Evolutionary conservation across 2,329 filamentous ascomycete species (phyloP), one percentile per base, ranked within the genome.

Genomic region (Pseudogymnoascus sp.): DNA sequence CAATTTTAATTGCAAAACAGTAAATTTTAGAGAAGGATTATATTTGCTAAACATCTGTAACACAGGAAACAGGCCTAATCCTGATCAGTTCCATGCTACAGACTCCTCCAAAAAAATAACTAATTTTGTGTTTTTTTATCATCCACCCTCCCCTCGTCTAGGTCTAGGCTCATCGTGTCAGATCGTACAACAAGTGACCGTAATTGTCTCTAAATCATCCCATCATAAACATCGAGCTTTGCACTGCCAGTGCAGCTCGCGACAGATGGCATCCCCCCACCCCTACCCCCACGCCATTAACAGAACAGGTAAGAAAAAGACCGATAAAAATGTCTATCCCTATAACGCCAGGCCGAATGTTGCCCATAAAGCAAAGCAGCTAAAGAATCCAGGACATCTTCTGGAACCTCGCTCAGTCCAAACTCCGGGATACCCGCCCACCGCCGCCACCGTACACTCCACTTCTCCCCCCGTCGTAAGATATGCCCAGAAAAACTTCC

Each of bases 151-250:
- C 65, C 61, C 65, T 61, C 61, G 60, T 63, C 58, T 57, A 62
- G 68, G 69, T 66, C 67, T 65, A 62, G 34, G 67, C 63, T 61
- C 60, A 57, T 60, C 62, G 63, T 62, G 57, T 67, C 65, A 18
- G n/a, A 66, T 30, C 62, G 65, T 67, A 64, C 62, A 61, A 65
- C 37, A 59, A 66, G 64, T 66, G 61, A 67, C 64, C 66, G 64
- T 67, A 60, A 66, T 67, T 58, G 48, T 64, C 57, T 57, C 56
- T 57, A 59, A 63, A 63, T 63, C 61, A 57, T 52, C 62, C 45
- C 59, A 61, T 59, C 58, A 64, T 55, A 58, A 55, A 30, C 28
- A 65, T 60, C 61, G 61, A 57, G 30, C 61, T 62, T 62, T 56
- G 52, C 57, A 63, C 62, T 30, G 15, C 45, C 45, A 33, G 45